Percentiles rank a stretch among this genome's conserved stretches.
Conservation (phyloP, 1,139 yeast genomes). For the Saccharomyces pastorianus region DNA sequence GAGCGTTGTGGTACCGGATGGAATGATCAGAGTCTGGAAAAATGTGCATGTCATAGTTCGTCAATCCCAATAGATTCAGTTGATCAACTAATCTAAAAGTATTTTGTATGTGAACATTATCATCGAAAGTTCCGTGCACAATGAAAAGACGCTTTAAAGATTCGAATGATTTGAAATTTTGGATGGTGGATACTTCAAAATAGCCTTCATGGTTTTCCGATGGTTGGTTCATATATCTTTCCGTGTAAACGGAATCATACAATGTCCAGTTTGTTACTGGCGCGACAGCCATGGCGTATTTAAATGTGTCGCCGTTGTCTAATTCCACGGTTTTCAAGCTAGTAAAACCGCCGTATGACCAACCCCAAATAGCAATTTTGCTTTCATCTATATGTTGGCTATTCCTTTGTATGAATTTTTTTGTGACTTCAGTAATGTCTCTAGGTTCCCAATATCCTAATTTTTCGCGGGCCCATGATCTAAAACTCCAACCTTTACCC, state of each 20-base stretch:
- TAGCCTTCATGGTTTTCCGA: constrained; percentile 43
- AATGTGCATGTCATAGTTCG: constrained; percentile 81
- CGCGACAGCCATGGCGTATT: constrained; percentile 81
- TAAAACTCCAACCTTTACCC: constrained; percentile 72
- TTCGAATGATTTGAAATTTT: constrained; percentile 43
- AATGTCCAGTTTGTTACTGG: constrained; percentile 80
- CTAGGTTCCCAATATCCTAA: constrained; percentile 86
- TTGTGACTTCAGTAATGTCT: constrained; percentile 64
- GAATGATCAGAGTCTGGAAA: constrained; percentile 93
- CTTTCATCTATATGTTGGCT: constrained; percentile 48
- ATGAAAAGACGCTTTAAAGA: constrained; percentile 54
- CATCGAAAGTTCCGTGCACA: constrained; percentile 97
- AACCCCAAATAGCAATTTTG: constrained; percentile 89
- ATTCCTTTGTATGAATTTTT: constrained; percentile 48
- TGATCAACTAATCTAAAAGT: constrained; percentile 67
- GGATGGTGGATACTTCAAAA: constrained; percentile 40
- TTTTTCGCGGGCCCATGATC: constrained; percentile 56
- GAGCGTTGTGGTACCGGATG: constrained; percentile 73
- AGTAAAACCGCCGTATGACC: constrained; percentile 84
- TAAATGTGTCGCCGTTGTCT: constrained; percentile 60
- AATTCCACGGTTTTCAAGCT: constrained; percentile 69
- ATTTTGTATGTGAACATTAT: constrained; percentile 90
- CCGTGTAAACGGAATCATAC: constrained; percentile 81
- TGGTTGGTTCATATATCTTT: constrained; percentile 78
- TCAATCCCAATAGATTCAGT: constrained; percentile 52